Base-by-base conservation (phyloP, 1,139 yeast genomes). In the Pichia inconspicua region DNA sequence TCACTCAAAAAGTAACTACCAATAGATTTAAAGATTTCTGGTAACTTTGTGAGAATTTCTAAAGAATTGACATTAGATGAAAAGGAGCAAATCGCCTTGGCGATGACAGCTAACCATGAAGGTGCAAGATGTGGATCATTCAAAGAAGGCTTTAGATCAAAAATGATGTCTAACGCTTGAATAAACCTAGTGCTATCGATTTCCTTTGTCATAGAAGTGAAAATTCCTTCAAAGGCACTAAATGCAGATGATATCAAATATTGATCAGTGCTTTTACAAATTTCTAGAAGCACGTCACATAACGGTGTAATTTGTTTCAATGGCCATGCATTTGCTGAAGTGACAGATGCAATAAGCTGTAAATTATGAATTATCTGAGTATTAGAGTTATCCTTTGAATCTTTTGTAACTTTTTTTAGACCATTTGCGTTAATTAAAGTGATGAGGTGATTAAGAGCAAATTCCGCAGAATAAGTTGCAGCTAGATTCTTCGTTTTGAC, bases 71-170 rank as follows among this genome's bases (percentile, higher is more conserved):
- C 71, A 44, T 59, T 58, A 17, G 66, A 64, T 15, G 90, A 71
- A 61, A 80, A 87, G 7, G 90, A 75, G 46, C 80, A 80, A 54
- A 85, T 72, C 43, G 94, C 96, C 61, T 88, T 89, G 8, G 97
- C 95, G 39, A 92, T 77, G 27, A 89, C 96, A 1, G 97, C 96
- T 45, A 89, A 76, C 98, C 98, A 92, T 10, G 96, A 78, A 17
- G 95, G 96, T 15, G 94, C 88, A 57, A 92, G 74, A 64, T 88
- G 90, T 40, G 83, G 73, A 61, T 92, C 98, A 57, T 83, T 84
- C 28, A 78, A 64, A 1, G 95, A 74, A 7, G 98, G 98, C 56
- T 82, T 82, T 61, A 90, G 73, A 53, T 85, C 87, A 58, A 87
- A 77, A 44, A 92, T 80, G 40, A 85, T 76, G 58, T 84, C 80